Evolutionary conservation across 2,329 filamentous ascomycete genomes (phyloP), one percentile per base, ranked within the genome.

Genomic region (Trichoderma citrinoviride): DNA sequence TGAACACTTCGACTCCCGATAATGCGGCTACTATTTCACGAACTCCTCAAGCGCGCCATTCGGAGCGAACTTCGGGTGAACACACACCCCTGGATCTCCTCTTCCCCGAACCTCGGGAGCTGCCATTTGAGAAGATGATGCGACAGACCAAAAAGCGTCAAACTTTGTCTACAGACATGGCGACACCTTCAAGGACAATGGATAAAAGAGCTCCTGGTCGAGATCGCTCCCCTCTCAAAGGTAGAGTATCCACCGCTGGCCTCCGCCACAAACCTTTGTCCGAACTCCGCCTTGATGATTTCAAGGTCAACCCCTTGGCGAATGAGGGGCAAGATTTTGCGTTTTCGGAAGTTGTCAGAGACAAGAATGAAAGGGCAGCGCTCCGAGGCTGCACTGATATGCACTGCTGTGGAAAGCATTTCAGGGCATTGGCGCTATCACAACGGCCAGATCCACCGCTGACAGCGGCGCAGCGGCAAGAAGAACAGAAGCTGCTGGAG

Each of bases 271-370:
- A 83, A 57, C 83, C 87, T 0, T 68, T 87, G 3, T 77, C 81
- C 0, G 79, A 83, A 40, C 82, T 96, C 14, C 79, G 79, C 15
- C 78, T 90, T 1, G 84, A 86, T 14, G 89, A 96, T 76, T 97
- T 97, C 80, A 94, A 89, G 73, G 81, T 95, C 70, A 96, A 97
- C 68, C 88, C 91, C 0, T 79, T 80, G 5, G 83, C 81, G 69
- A 94, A 93, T 68, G 83, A 89, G 47, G 90, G 91, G 2, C 80
- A 87, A 49, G 84, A 87, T 61, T 92, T 86, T 75, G 91, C 92
- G 12, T 96, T 87, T 73, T 80, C 83, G 1, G 90, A 94, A 65
- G 88, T 93, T 0, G 84, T 96, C 15, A 88, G 93, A 60, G 85
- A 85, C 62, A 89, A 83, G 68, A 84, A 86, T 10, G 86, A 90